Evolutionary conservation across 1,284 basidiomycete genomes (phyloP).

Genomic region (Apiotrichum akiyoshidainum): DNA sequence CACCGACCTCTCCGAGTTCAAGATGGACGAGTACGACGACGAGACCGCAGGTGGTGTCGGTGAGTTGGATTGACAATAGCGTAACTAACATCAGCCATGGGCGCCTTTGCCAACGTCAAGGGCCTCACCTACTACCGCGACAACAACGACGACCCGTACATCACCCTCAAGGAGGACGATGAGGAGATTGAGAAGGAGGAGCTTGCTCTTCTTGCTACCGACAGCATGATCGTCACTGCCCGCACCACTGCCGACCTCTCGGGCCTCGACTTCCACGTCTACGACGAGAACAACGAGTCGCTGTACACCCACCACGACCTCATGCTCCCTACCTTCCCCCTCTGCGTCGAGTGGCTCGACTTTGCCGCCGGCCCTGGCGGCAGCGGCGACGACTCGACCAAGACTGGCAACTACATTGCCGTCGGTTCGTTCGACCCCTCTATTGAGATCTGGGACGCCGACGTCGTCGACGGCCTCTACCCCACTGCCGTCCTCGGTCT

Average conservation of each 20-base stretch:
- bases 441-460: conserved; percentile 98
- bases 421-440: conserved; percentile 97
- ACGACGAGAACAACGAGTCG: conserved; percentile 87
- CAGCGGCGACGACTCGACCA: conserved; percentile 37
- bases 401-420: conserved; percentile 81
- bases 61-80: conserved; percentile 32
- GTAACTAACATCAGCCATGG: conserved; percentile 58
- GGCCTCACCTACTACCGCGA: conserved; percentile 87
- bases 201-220: conserved; percentile 81
- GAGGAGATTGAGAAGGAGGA: conserved; percentile 84
- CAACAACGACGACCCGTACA: conserved; percentile 93
- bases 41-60: conserved; percentile 64
- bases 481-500: conserved; percentile 85
- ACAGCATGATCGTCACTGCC: conserved; percentile 87
- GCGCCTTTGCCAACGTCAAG: conserved; percentile 94
- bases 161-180: conserved; percentile 86
- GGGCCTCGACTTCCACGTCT: conserved; percentile 91
- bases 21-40: conserved; percentile 90
- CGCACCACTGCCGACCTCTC: conserved; percentile 98
- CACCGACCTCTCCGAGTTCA: conserved; percentile 85
- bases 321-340: conserved; percentile 94
- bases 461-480: conserved; percentile 90
- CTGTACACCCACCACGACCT: conserved; percentile 97
- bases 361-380: conserved; percentile 57
- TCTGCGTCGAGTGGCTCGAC: conserved; percentile 99